A percentile compares a stretch with the other conserved stretches of the same genome.
phyloP scores from a whole-genome alignment of 352 stramenopile species.

The Poterioochromonas sp. region DNA sequence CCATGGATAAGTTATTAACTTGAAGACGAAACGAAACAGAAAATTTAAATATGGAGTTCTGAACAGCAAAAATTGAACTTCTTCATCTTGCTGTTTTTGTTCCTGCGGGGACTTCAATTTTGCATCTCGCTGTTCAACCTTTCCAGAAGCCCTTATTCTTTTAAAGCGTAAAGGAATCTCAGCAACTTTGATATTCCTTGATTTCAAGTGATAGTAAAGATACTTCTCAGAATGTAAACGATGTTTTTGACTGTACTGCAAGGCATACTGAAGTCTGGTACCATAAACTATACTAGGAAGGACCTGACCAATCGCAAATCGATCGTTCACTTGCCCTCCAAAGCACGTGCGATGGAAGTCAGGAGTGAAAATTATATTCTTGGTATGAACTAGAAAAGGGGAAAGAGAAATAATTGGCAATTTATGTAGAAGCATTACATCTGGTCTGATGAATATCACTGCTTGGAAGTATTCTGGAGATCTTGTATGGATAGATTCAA shows the following conservation, averaged over 20 bases:
- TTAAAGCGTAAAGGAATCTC: constrained; percentile 27
- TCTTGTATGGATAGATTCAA: not conserved
- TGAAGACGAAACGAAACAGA: too few species aligned
- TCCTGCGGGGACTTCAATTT: too few species aligned
- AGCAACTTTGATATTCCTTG: not conserved
- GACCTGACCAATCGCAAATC: not conserved
- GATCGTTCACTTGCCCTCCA: not conserved
- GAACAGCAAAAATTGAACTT: too few species aligned
- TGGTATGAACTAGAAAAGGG: not conserved
- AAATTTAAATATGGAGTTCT: too few species aligned
- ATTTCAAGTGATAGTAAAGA: not conserved
- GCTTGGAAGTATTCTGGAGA: not conserved
- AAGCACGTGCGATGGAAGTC: constrained; percentile 12
- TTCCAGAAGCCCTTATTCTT: not conserved
- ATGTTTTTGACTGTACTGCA: too few species aligned
- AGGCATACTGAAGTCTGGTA: not conserved
- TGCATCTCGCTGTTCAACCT: not conserved
- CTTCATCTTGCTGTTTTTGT: too few species aligned
- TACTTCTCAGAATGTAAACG: not conserved
- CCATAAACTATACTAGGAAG: not conserved
- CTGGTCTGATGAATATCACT: constrained; percentile 8
- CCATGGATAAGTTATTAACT: too few species aligned
- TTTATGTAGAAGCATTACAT: not conserved
- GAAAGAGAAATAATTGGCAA: not conserved
- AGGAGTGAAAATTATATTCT: not conserved